Evolutionary conservation across 2,329 filamentous ascomycete species (phyloP), one percentile per base, ranked within the genome.

Genomic region (Fusarium longipes): DNA sequence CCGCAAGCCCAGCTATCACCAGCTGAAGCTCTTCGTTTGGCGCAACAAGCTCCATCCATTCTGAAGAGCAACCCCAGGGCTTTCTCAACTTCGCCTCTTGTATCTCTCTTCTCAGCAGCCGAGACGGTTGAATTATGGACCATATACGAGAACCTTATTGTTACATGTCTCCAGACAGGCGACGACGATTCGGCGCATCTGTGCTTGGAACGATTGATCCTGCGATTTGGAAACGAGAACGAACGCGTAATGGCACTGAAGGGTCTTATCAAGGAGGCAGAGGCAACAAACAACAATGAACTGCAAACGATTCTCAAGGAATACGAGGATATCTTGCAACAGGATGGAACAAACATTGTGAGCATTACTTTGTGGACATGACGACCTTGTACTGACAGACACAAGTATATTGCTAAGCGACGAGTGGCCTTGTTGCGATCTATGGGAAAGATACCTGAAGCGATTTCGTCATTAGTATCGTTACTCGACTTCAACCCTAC

Each of bases 61-160:
- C 80, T 90, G 59, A 79, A 79, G 67, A 86, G 79, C 72, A 84
- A 84, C 42, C 82, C 85, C 8, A 85, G 83, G 65, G 81, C 82
- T 32, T 82, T 86, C 60, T 85, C 85, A 7, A 79, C 82, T n/a
- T 87, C 86, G 30, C 81, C 84, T 4, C 71, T 89, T 11, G 73
- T 76, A 25, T 84, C 84, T 10, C 77, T 89, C 5, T 83, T 88
- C 71, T 81, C 84, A 2, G 79, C 84, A 2, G 77, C 85, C 29
- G 94, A 97, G 77, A 89, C 89, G 0, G 84, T 91, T 54, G 93
- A 97, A 68, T 84, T 92, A 75, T 98, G 95, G 93, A 86, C 86
- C 17, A 88, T 87, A 40, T 92, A 96, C 78, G 95, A 98, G 80
- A 96, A 97, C 76, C 85, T 98, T 18, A 82, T 98, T 70, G 82